phyloP scores from a whole-genome alignment of 805 yeast species.

The Saturnispora mendoncae region DNA sequence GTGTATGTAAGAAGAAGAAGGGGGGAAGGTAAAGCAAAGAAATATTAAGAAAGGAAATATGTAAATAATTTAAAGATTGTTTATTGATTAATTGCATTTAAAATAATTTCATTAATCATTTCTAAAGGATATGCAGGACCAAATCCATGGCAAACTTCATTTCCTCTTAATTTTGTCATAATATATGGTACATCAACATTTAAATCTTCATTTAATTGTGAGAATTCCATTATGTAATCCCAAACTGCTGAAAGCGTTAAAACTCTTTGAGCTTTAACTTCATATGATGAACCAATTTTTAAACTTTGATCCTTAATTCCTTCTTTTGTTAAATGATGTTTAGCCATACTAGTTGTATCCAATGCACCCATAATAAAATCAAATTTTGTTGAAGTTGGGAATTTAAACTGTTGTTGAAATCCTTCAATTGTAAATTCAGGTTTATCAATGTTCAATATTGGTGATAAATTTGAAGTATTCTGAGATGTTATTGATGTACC shows the following conservation, averaged over 20 bases:
- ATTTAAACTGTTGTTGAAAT: conserved; percentile 12
- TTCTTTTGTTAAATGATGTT: conserved; percentile 6
- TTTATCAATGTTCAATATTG: no score
- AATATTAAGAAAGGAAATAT: no score
- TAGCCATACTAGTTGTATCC: conserved; percentile 8
- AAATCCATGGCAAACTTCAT: conserved; percentile 68
- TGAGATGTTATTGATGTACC: neutral
- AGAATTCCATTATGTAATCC: conserved; percentile 57
- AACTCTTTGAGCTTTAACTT: conserved; percentile 34
- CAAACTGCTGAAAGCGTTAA: conserved; percentile 73
- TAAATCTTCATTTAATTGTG: conserved; percentile 37
- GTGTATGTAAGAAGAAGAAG: neutral
- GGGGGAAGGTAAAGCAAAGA: neutral
- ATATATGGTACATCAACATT: conserved; percentile 50
- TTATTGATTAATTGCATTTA: conserved; percentile 4
- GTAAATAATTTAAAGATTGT: no score
- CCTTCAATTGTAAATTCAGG: no score
- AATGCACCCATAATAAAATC: conserved; percentile 20
- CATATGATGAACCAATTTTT: conserved; percentile 15
- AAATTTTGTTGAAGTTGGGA: conserved; percentile 21
- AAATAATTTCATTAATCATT: conserved; percentile 34
- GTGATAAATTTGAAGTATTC: no score
- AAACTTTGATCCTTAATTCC: conserved; percentile 14
- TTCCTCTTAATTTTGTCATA: conserved; percentile 52
- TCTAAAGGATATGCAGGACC: conserved; percentile 59